phyloP scores from a whole-genome alignment of 2,329 filamentous ascomycete genomes.

The Aureobasidium subglaciale region DNA sequence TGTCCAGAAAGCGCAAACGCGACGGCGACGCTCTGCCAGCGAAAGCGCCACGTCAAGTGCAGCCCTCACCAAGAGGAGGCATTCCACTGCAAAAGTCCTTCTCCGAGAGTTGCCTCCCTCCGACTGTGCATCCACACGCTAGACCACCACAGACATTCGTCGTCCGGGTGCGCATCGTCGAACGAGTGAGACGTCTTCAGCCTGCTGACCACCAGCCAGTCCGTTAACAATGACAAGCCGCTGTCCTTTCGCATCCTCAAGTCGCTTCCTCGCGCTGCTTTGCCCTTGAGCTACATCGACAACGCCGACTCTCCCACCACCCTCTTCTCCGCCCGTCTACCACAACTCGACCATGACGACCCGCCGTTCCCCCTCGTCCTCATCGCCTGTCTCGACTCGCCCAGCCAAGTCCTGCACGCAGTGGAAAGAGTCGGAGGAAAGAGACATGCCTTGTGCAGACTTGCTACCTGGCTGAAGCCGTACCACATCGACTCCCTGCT shows the following conservation, averaged over 20 bases:
- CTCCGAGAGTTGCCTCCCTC: not conserved
- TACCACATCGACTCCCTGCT: constrained; percentile 44
- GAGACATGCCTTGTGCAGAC: constrained; percentile 60
- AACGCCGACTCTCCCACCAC: constrained; percentile 46
- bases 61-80: not conserved
- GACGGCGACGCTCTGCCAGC: not conserved
- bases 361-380: constrained; percentile 50
- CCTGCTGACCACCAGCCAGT: not conserved
- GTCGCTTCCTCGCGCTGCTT: constrained; percentile 53
- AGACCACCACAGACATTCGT: not conserved
- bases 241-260: constrained; percentile 25
- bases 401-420: constrained; percentile 49
- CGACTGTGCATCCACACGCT: not conserved
- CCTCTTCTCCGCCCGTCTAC: constrained; percentile 55
- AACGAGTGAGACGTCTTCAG: too few relatives aligned
- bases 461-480: constrained; percentile 60
- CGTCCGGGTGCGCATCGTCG: not conserved
- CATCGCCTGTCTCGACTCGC: constrained; percentile 52
- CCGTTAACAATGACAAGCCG: constrained; percentile 17
- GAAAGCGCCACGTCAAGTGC: not conserved
- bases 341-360: constrained; percentile 53
- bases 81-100: not conserved
- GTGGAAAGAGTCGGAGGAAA: constrained; percentile 58
- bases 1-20: constrained; percentile 14
- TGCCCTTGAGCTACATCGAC: constrained; percentile 57